A percentile compares a stretch with the other conserved stretches of the same genome.
phyloP scores from a whole-genome alignment of 179 eudicot species.

The Silene vulgaris region DNA sequence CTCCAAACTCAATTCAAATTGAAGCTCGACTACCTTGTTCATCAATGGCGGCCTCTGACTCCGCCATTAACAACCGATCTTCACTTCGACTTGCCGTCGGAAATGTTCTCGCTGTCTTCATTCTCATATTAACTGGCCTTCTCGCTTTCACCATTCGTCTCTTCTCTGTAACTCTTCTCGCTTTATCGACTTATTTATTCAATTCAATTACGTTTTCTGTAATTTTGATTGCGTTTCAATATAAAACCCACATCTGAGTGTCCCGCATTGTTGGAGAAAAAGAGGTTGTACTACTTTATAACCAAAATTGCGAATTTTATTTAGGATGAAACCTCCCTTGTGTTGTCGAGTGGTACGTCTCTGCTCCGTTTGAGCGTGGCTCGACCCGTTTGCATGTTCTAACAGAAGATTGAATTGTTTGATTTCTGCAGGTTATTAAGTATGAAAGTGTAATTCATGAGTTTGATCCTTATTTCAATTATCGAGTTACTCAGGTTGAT shows the following conservation, averaged over 20 bases:
- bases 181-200: neutral
- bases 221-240: no score
- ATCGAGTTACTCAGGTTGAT: slow-evolving; percentile 90
- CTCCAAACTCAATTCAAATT: neutral
- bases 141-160: slow-evolving; percentile 97
- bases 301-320: no score
- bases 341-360: no score
- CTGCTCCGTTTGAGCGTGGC: no score
- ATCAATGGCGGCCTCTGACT: slow-evolving; percentile 68
- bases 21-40: slow-evolving; percentile 21
- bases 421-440: slow-evolving; percentile 63
- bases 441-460: slow-evolving; percentile 97
- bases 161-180: slow-evolving; percentile 54
- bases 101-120: slow-evolving; percentile 67
- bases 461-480: slow-evolving; percentile 95
- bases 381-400: no score
- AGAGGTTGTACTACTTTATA: no score
- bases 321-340: no score
- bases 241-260: no score
- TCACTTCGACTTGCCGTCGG: slow-evolving; percentile 70
- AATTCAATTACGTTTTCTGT: no score
- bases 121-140: slow-evolving; percentile 78
- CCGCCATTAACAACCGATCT: slow-evolving; percentile 38
- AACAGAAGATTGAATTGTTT: no score
- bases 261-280: no score